Evolutionary conservation across 768 basidiomycete species (phyloP).

Genomic region (Mrakia hoshinonis): DNA sequence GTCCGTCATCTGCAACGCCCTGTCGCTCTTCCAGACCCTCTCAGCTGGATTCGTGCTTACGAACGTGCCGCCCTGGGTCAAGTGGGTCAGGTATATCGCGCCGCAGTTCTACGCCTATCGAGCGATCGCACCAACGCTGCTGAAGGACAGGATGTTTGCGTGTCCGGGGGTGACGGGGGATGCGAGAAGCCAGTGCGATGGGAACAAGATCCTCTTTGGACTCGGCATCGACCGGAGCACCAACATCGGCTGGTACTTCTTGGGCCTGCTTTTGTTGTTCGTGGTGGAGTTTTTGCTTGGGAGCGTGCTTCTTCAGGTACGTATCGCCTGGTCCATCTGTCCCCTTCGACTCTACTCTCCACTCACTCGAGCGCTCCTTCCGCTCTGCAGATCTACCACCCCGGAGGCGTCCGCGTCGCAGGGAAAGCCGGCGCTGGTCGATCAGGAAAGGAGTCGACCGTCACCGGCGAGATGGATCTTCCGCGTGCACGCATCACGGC

Average conservation of each 20-base stretch:
- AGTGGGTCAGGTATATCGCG: slow-evolving; percentile 44
- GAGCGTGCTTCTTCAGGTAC: background rate
- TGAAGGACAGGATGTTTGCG: slow-evolving; percentile 40
- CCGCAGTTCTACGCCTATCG: slow-evolving; percentile 44
- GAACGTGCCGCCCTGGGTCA: slow-evolving; percentile 39
- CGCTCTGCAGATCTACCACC: slow-evolving; percentile 33
- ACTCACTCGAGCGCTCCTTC: background rate
- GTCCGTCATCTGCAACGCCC: slow-evolving; percentile 15
- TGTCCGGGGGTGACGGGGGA: slow-evolving; percentile 38
- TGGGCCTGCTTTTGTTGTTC: slow-evolving; percentile 15
- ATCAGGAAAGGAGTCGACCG: slow-evolving; percentile 28
- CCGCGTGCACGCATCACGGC: slow-evolving; percentile 39
- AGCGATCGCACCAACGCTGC: slow-evolving; percentile 43
- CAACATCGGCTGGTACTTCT: slow-evolving; percentile 23
- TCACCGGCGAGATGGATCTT: slow-evolving; percentile 37
- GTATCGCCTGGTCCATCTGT: no score
- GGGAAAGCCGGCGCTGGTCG: slow-evolving; percentile 18
- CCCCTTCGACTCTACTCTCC: no score
- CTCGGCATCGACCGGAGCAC: slow-evolving; percentile 35
- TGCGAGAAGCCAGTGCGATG: slow-evolving; percentile 37
- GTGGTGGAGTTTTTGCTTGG: background rate
- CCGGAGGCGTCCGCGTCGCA: slow-evolving; percentile 42
- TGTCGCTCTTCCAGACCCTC: slow-evolving; percentile 25
- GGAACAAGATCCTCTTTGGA: slow-evolving; percentile 43
- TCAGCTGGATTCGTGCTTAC: slow-evolving; percentile 29